These are phyloP conservation scores for Agaricus blazei DNA, from an alignment of 768 basidiomycete species.

Conservation along the genomic window DNA sequence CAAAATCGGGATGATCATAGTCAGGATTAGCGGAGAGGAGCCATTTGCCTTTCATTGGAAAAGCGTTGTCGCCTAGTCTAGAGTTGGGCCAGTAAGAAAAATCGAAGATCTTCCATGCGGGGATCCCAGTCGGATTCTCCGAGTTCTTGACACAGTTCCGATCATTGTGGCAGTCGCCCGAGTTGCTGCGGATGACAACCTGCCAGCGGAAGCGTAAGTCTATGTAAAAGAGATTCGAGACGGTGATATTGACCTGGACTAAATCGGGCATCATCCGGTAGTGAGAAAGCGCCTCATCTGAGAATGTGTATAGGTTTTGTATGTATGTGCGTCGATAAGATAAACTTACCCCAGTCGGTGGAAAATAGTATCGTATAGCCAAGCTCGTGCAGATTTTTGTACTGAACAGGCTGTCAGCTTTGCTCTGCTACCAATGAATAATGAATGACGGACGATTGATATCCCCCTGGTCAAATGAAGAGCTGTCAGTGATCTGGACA, in stretches of 20 bases:
- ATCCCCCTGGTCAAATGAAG: constrained; percentile 15
- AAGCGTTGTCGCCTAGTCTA: not conserved
- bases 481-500: not conserved
- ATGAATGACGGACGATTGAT: constrained; percentile 18
- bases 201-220: not conserved
- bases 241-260: constrained; percentile 19
- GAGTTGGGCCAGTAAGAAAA: constrained; percentile 20
- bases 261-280: constrained; percentile 27
- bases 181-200: constrained; percentile 22
- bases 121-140: constrained; percentile 26
- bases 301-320: not conserved
- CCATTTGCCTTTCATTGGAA: constrained; percentile 24
- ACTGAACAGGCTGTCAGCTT: constrained; percentile 10
- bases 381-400: constrained; percentile 18
- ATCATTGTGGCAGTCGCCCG: constrained; percentile 21
- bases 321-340: not conserved
- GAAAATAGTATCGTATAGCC: constrained; percentile 23
- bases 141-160: constrained; percentile 21
- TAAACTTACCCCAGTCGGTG: constrained; percentile 17
- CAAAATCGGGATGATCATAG: constrained; percentile 8
- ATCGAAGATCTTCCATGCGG: constrained; percentile 32
- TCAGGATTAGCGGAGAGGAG: constrained; percentile 27
- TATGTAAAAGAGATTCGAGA: not conserved
- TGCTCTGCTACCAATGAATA: no score
- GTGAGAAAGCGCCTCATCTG: constrained; percentile 20